Base-by-base conservation (phyloP, 1,284 basidiomycete genomes). In the Tilletia indica region DNA sequence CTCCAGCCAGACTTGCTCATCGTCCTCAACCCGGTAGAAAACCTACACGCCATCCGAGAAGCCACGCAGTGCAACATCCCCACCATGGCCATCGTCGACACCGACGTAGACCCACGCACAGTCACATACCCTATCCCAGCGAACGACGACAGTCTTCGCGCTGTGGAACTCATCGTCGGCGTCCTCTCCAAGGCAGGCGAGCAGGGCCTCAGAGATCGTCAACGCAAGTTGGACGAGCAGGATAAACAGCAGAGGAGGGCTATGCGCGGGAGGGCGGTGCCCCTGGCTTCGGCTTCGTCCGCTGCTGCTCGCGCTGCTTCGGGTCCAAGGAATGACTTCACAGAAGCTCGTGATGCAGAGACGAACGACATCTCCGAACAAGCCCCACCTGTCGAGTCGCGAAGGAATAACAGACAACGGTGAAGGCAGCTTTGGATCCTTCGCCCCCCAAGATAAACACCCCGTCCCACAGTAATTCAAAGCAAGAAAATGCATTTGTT, bases 41-140 rank as follows among this genome's bases (percentile, higher is more conserved):
- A 95, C 85, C 87, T 91, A 70, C 81, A 85, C 72, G 85, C 85
- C 14, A 77, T 86, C 39, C 77, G 85, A 8, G 86, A 86, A 70
- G 86, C 86, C 14, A 85, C 85, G 0, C 76, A 82, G 68, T 79
- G 81, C 71, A 81, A 85, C 73, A 82, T 86, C 47, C 85, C 86
- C 49, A 86, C 86, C n/a, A 86, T 86, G 73, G 86, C 80, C 38
- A 91, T 99, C 75, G 89, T 95, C 73, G 97, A 99, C 86, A 93
- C 94, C 38, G 94, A 99, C 84, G 92, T 91, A 51, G 97, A 99
- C 85, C 97, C 97, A 4, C 90, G 97, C 21, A 88, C 94, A 48
- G 95, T 99, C 73, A 98, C 97, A 88, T 99, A 98, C 85, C 92
- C 97, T 47, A 97, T 99, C 80, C 96, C 95, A 0, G 95, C 93